Evolutionary conservation across 2,329 filamentous ascomycete genomes (phyloP), one percentile per base, ranked within the genome.

Genomic region (Emmonsia crescens): DNA sequence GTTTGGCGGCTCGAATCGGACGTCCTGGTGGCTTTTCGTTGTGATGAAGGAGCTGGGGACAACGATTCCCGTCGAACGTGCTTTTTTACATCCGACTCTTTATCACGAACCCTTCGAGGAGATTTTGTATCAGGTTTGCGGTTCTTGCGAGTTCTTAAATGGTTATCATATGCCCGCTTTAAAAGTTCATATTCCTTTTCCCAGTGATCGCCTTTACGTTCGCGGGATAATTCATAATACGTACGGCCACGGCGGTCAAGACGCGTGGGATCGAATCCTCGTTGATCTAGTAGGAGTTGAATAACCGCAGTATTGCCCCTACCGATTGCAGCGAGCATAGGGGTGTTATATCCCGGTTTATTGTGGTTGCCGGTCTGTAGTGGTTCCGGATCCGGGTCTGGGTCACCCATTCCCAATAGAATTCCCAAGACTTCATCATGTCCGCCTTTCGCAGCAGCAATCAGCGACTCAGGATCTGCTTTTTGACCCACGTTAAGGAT

Each of bases 281-380:
- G 83, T 68, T 94, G 89, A 63, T 86, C 85, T 6, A 96, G 78
- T 8, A 96, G 81, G 12, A 96, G 78, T 62, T 88, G 84, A 52
- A 99, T 85, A 62, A 96, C 90, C 66, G 90, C 89, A 57, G 94
- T 82, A 68, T 96, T 94, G 4, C 84, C 85, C 67, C 93, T 88
- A 19, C 94, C 93, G 66, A 99, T 96, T 1, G 94, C 92, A 62
- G 92, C 91, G 44, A 96, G 83, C 80, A 99, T 95, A 1, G 94
- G 94, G 0, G 93, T 97, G 59, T 92, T 88, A 69, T 89, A 87
- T 62, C 94, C 91, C 49, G 82, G 76, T 62, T 83, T 79, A 38
- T 55, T 55, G 36, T 82, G 80, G 62, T 78, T 78, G 56, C 67
- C 66, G 19, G 73, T 74, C 9, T 79, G 69, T 55, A 91, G 75